phyloP scores from a whole-genome alignment of 2,329 filamentous ascomycete species.

The Onygenales sp. region DNA sequence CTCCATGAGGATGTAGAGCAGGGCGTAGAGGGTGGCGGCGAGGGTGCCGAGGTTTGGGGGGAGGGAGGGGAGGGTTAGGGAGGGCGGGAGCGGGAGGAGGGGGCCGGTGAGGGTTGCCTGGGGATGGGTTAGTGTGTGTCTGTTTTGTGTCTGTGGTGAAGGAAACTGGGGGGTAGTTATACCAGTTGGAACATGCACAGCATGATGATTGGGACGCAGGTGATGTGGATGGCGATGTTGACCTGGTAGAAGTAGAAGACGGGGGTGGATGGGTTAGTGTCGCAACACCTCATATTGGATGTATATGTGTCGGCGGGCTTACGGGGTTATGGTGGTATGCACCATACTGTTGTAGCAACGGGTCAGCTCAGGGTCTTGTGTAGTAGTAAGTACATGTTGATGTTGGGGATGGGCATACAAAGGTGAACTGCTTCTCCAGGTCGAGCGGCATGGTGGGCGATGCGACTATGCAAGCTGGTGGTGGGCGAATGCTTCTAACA shows the following conservation, averaged over 20 bases:
- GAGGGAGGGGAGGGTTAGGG: conserved; percentile 46
- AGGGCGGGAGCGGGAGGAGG: conserved; percentile 44
- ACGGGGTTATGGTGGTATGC: conserved; percentile 57
- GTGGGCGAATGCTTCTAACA: no score
- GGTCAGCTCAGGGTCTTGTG: conserved; percentile 1
- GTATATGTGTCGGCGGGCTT: conserved; percentile 16
- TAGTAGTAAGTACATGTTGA: not conserved
- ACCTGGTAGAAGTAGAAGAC: conserved; percentile 34
- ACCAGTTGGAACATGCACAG: conserved; percentile 52
- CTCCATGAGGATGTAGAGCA: conserved; percentile 83
- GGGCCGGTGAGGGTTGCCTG: conserved; percentile 49
- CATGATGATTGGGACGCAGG: conserved; percentile 53
- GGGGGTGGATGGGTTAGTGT: conserved; percentile 10
- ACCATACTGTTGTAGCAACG: conserved; percentile 45
- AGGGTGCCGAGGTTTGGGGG: conserved; percentile 53
- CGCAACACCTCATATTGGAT: conserved; percentile 12
- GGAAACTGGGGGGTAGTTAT: conserved; percentile 18
- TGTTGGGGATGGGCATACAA: conserved; percentile 41
- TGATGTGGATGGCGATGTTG: conserved; percentile 55
- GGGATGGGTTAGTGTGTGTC: not conserved
- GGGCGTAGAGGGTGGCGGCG: conserved; percentile 54
- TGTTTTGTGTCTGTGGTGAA: not conserved
- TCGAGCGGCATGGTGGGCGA: conserved; percentile 34
- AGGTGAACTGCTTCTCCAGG: conserved; percentile 57
- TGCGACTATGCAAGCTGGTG: not conserved